Conservation (phyloP, 768 basidiomycete genomes). For the Agrocybe praecox region DNA sequence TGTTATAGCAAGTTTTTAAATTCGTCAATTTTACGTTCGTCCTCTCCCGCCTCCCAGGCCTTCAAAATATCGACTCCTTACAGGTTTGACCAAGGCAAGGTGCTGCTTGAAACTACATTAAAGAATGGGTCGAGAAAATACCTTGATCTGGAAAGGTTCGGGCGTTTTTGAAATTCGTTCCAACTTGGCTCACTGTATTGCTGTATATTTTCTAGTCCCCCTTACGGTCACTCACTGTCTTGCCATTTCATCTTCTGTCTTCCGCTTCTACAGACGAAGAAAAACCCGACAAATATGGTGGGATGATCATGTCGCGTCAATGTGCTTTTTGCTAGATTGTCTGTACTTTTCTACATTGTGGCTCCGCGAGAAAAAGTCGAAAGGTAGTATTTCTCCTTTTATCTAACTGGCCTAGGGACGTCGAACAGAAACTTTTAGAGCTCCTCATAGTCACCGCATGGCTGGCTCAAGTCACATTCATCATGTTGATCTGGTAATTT, state of each 20-base stretch:
- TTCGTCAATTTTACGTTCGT: no score
- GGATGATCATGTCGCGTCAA: slow-evolving; percentile 20
- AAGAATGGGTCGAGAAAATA: not conserved
- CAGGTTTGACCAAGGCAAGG: no score
- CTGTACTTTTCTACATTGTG: slow-evolving; percentile 15
- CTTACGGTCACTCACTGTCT: slow-evolving; percentile 10
- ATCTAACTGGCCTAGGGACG: no score
- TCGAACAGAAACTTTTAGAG: not conserved
- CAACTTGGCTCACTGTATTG: no score
- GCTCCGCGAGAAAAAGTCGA: slow-evolving; percentile 1
- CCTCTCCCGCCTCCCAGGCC: no score
- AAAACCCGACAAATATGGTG: slow-evolving; percentile 18
- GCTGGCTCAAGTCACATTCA: slow-evolving; percentile 4
- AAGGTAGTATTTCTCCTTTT: no score
- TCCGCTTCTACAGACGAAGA: slow-evolving; percentile 16
- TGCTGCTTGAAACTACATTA: no score
- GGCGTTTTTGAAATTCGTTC: not conserved
- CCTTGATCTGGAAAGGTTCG: slow-evolving; percentile 12
- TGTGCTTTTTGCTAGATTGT: slow-evolving; percentile 1
- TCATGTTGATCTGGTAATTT: slow-evolving; percentile 7
- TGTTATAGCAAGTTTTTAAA: no score
- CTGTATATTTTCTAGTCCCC: not conserved
- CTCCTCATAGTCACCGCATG: slow-evolving; percentile 4
- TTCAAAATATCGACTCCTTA: no score
- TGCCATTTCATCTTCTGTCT: slow-evolving; percentile 16